Base-by-base conservation (phyloP, 78 protist species). In the Speleostelium caveatum region DNA sequence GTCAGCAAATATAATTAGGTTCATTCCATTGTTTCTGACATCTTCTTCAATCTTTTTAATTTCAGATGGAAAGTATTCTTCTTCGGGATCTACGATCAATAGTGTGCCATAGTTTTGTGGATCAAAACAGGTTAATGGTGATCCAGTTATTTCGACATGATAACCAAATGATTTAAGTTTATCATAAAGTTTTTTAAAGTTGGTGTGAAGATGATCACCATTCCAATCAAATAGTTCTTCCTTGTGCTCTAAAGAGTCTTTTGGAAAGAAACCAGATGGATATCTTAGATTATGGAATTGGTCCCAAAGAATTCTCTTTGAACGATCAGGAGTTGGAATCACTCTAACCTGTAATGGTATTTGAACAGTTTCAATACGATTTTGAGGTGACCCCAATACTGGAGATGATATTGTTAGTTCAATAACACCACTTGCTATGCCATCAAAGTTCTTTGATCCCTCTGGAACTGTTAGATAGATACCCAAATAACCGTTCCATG, bases 181-280 rank as follows among this genome's bases (percentile, higher is more conserved):
- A 38, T 69, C n/a, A 58, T 87, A 95, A n/a, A 96, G 19, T 14
- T 62, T 63, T 10, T 85, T 67, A 65, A 87, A 96, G 76, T 98
- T 98, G 60, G 99, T 97, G 86, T 98, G 98, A 3, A 86, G 62
- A 66, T 97, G 99, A 71, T 98, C 99, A 33, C 99, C 99, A 61
- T 94, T 91, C 99, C 99, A 97, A 51, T 98, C 99, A 24, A 98
- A 85, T 36, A 96, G 97, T 42, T 97, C 97, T 30, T 17, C 74
- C 28, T 56, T 42, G 1, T 33, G 55, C 3, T 41, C 62, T 4
- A 97, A 73, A 1, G 94, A 60, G 66, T 98, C 99, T 21, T 96
- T 75, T 12, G 99, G 99, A 14, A 98, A 75, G 87, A 87, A 97
- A 0, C 97, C 98, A 0, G 85, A 53, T 30, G 99, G 99, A 51